Base-by-base conservation (phyloP, 2,329 filamentous ascomycete genomes). In the Exophiala sideris region DNA sequence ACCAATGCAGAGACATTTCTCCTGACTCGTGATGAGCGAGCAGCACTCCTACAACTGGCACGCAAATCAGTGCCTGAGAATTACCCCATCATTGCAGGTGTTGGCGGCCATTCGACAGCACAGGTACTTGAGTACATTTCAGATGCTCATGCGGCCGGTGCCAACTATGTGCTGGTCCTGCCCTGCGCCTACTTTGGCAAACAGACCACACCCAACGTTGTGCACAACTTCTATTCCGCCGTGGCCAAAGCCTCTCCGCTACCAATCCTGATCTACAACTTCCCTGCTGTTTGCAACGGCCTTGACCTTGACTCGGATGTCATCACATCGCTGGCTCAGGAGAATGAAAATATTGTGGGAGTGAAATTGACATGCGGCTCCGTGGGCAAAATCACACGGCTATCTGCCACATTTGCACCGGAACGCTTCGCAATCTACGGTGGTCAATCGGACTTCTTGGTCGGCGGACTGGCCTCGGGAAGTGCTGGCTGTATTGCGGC, bases 361-460 rank as follows among this genome's bases (percentile, higher is more conserved):
- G 81, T 84, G 14, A 86, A 86, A 66, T 71, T 87, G 56, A 87
- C 84, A 10, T 87, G 84, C 68, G 84, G 75, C 1, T 79, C 77
- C 38, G 80, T 84, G 16, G 82, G 78, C 35, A 85, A 85, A 69
- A 81, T 82, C 61, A 80, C 79, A 11, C 75, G 81, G 3, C 68
- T 84, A 2, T 72, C 78, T 1, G 78, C 76, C 33, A 71, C 72
- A 14, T 75, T 87, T 54, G 68, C 76, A 0, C 68, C 78, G 0
- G 74, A 79, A 2, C 68, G 76, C 9, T 91, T 91, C 65, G 80
- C 85, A 1, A 80, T 83, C 0, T 89, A 83, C 63, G 86, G 85
- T 1, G 88, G 88, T 0, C 86, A 90, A 71, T 83, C 81, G 1
- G 87, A 91, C 64, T 90, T 88, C 67, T 69, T 90, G 38, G 71